Percentiles rank a stretch among this genome's conserved stretches.
These are phyloP conservation scores for Lolium perenne DNA, from an alignment of 176 grass and related monocot species.

Conservation along the genomic window DNA sequence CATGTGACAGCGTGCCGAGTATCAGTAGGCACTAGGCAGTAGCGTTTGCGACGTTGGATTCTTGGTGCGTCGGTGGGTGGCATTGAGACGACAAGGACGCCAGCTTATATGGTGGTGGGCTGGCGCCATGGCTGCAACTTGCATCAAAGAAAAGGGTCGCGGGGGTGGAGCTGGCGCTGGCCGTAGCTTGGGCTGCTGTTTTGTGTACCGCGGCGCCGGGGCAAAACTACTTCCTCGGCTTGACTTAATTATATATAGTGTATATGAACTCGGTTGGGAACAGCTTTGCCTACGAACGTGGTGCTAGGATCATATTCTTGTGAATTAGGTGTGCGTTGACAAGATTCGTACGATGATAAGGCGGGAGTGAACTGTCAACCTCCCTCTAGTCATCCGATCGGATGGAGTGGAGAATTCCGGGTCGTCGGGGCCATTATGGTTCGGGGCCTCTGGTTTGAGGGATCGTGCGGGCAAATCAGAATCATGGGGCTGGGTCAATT, in stretches of 20 bases:
- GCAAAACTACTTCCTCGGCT: constrained; percentile 1
- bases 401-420: too few species aligned
- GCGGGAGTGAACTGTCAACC: constrained; percentile 27
- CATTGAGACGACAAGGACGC: neutral
- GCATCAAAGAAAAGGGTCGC: constrained; percentile 11
- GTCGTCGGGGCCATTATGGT: too few species aligned
- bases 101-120: constrained; percentile 24
- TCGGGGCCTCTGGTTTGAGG: too few species aligned
- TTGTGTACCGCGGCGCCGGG: constrained; percentile 32
- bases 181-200: constrained; percentile 51
- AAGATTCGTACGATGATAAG: neutral
- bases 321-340: neutral
- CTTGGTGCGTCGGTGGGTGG: neutral
- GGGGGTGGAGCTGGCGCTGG: neutral
- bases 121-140: constrained; percentile 32
- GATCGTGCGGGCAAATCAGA: too few species aligned
- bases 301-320: neutral
- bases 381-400: neutral
- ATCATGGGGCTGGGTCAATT: too few species aligned
- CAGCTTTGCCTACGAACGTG: neutral
- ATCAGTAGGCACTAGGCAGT: neutral
- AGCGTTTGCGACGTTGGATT: neutral
- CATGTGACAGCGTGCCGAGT: neutral
- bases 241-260: neutral
- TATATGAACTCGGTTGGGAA: constrained; percentile 6